These are phyloP conservation scores for Pseudopithomyces chartarum DNA, from an alignment of 2,329 filamentous ascomycete species.

Conservation along the genomic window DNA sequence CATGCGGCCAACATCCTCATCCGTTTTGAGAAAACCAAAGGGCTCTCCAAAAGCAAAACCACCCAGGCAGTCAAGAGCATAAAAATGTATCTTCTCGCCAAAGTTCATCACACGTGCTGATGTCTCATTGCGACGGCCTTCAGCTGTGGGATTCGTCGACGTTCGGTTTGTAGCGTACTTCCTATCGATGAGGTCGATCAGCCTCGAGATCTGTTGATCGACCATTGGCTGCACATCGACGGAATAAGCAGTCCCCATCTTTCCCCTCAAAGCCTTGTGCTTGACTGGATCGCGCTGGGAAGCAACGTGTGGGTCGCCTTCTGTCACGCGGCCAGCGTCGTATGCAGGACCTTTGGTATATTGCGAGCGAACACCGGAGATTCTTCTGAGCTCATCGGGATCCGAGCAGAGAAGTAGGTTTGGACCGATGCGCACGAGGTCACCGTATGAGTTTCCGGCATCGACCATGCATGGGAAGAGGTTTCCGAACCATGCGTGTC, in stretches of 20 bases:
- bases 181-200: conserved; percentile 4
- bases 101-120: conserved; percentile 1
- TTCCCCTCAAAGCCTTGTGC: conserved; percentile 1
- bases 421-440: not conserved
- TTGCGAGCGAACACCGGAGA: not conserved
- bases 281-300: conserved; percentile 1
- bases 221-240: not conserved
- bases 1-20: not conserved
- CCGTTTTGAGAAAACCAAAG: not conserved
- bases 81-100: conserved; percentile 2
- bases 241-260: conserved; percentile 3
- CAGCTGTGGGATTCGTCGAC: not conserved
- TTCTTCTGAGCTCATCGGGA: conserved; percentile 1
- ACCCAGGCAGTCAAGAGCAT: not conserved
- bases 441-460: not conserved
- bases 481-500: not conserved
- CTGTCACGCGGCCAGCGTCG: not conserved
- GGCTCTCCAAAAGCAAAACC: conserved; percentile 1
- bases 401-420: conserved; percentile 1
- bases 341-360: conserved; percentile 2
- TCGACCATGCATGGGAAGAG: conserved; percentile 1
- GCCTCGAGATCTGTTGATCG: not conserved
- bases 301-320: conserved; percentile 1
- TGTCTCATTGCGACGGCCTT: conserved; percentile 1
- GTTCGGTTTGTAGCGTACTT: not conserved